These are phyloP conservation scores for Lachancea waltii DNA, from an alignment of 805 yeast genomes.

Conservation along the genomic window DNA sequence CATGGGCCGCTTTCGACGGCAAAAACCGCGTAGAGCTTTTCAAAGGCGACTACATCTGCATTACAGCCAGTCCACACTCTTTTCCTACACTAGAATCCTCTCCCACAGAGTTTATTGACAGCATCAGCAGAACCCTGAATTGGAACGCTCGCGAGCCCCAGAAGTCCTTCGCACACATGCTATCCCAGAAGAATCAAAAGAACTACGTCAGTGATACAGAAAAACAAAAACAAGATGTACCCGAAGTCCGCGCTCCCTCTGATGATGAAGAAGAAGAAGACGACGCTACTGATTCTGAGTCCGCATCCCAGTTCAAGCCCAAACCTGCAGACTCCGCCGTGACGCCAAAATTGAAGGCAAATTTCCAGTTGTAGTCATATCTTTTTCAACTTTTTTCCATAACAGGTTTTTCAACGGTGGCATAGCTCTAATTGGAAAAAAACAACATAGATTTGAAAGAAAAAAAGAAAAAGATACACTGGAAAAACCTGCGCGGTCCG, in stretches of 20 bases:
- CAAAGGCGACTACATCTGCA: conserved; percentile 79
- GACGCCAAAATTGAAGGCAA: conserved; percentile 6
- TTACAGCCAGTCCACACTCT: conserved; percentile 82
- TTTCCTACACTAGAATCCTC: conserved; percentile 86
- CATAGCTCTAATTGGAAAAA: background rate
- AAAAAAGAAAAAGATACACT: background rate
- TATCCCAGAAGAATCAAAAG: conserved; percentile 50
- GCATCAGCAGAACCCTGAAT: conserved; percentile 77
- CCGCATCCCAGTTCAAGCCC: conserved; percentile 1
- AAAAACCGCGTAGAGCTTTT: conserved; percentile 73
- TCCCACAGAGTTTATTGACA: conserved; percentile 71
- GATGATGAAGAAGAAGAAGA: conserved; percentile 14
- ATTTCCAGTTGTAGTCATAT: conserved; percentile 7
- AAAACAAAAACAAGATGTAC: conserved; percentile 13
- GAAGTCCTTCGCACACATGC: conserved; percentile 62
- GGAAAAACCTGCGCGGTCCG: background rate
- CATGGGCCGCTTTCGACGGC: conserved; percentile 97
- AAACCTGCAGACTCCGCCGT: conserved; percentile 1
- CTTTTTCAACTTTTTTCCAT: too few relatives aligned
- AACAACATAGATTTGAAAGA: background rate
- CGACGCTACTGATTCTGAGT: conserved; percentile 8
- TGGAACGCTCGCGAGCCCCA: conserved; percentile 93
- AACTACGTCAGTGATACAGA: conserved; percentile 32
- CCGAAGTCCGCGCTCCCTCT: conserved; percentile 12
- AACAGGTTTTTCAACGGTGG: background rate